Evolutionary conservation across 768 basidiomycete species (phyloP).

Genomic region (Pseudohyphozyma bogoriensis): DNA sequence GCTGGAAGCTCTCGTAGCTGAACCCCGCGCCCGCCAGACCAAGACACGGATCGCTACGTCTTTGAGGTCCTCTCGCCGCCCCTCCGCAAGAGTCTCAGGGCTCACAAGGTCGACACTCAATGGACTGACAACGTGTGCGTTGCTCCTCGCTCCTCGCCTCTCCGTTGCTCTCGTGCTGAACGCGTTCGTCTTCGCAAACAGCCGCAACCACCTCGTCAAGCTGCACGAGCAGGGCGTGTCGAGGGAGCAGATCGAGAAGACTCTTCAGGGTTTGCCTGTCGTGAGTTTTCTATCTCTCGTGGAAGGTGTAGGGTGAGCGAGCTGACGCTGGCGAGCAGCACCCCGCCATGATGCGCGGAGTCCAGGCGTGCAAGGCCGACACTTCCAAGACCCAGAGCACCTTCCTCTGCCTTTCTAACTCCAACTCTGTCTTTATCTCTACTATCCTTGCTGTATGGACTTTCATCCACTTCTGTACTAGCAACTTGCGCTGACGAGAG

Average conservation of each 20-base stretch:
- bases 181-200: conserved; percentile 37
- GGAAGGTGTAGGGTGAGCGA: not conserved
- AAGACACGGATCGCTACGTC: conserved; percentile 78
- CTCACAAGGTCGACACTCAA: conserved; percentile 52
- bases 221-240: conserved; percentile 60
- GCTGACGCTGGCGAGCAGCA: conserved; percentile 49
- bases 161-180: not conserved
- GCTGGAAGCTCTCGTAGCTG: conserved; percentile 1
- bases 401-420: conserved; percentile 85
- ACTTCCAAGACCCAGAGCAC: conserved; percentile 53
- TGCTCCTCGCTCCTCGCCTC: not conserved
- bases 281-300: conserved; percentile 45
- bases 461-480: not conserved
- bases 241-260: conserved; percentile 61
- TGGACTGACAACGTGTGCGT: conserved; percentile 93
- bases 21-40: conserved; percentile 56
- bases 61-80: conserved; percentile 78
- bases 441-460: conserved; percentile 67
- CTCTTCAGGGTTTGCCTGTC: conserved; percentile 74
- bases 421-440: conserved; percentile 81
- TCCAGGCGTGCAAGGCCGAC: conserved; percentile 60
- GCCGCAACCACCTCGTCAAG: conserved; percentile 57
- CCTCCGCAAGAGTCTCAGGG: conserved; percentile 70
- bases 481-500: not conserved
- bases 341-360: conserved; percentile 88